Evolutionary conservation across 768 basidiomycete genomes (phyloP).

Genomic region (Suillus luteus): DNA sequence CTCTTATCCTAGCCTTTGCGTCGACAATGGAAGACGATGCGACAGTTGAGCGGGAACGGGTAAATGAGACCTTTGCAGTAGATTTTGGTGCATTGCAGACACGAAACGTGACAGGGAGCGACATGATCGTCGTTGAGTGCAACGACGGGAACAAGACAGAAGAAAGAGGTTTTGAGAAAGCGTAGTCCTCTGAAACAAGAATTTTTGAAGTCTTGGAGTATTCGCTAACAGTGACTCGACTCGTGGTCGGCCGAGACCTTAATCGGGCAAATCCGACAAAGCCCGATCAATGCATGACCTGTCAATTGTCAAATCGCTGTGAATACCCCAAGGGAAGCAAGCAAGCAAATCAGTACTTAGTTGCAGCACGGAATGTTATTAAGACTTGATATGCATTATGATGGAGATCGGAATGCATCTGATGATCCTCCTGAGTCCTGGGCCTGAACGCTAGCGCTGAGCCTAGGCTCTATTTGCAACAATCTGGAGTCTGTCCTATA

Average conservation of each 20-base stretch:
- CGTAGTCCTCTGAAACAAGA: conserved; percentile 14
- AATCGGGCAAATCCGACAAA: conserved; percentile 23
- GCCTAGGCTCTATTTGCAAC: too few relatives aligned
- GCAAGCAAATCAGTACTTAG: background rate
- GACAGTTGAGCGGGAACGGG: conserved; percentile 53
- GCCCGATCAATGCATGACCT: background rate
- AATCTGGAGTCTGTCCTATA: too few relatives aligned
- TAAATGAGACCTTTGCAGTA: conserved; percentile 35
- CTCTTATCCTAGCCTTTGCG: conserved; percentile 78
- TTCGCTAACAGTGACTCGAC: conserved; percentile 18
- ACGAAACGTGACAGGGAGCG: conserved; percentile 45
- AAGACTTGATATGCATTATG: too few relatives aligned
- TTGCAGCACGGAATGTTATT: too few relatives aligned
- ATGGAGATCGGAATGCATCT: too few relatives aligned
- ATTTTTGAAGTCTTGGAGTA: conserved; percentile 13
- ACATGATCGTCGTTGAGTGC: conserved; percentile 37
- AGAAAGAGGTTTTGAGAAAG: conserved; percentile 10
- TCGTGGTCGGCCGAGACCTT: conserved; percentile 27
- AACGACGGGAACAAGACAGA: conserved; percentile 14
- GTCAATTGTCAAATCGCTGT: background rate
- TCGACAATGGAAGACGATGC: conserved; percentile 63
- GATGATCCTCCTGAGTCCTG: too few relatives aligned
- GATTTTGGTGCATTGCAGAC: conserved; percentile 41
- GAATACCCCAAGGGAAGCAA: background rate
- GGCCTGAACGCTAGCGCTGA: too few relatives aligned